Evolutionary conservation across 2,329 filamentous ascomycete species (phyloP), one percentile per base, ranked within the genome.

Genomic region (Intubia oerlemansii): DNA sequence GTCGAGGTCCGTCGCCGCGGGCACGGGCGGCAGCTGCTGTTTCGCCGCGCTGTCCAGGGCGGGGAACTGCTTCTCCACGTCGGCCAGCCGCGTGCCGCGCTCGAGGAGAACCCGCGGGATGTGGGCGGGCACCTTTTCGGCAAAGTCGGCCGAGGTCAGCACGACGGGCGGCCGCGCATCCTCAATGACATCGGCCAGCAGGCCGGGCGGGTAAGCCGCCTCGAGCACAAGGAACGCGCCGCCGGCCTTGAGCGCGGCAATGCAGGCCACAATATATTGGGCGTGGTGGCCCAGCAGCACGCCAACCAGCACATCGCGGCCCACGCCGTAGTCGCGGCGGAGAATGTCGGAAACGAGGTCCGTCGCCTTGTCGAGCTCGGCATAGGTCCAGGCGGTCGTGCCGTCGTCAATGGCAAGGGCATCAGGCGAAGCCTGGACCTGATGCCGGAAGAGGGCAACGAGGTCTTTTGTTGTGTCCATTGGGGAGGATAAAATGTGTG

Each of bases 141-240:
- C 60, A 39, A 81, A 70, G 9, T 66, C 60, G 30, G 52, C 55
- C 44, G 70, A 63, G 0, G 77, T 82, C 38, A 85, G 56, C 4
- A 84, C 59, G 14, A 80, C 73, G 7, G 58, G 61, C 3, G 78
- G 78, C 17, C 59, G 62, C 9, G 76, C 73, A 53, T 85, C 78
- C 17, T 77, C 70, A 29, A 84, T 62, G 29, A 84, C 77, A 48
- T 82, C 76, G 29, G 73, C 64, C 35, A 85, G 54, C 27, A 84
- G 55, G 32, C 68, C 70, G 0, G 73, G 65, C 10, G 78, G 78
- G 37, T 84, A 84, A 4, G 78, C 78, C 27, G 81, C 57, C 49
- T 85, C 78, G 4, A 85, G 63, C 3, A 84, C 77, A 5, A 85
- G 57, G 43, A 82, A 85, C 2, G 78, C 78, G 30, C 78, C 78